Percentiles rank a stretch among this genome's conserved stretches.
phyloP scores from a whole-genome alignment of 2,329 filamentous ascomycete genomes.

The Stemphylium beticola region DNA sequence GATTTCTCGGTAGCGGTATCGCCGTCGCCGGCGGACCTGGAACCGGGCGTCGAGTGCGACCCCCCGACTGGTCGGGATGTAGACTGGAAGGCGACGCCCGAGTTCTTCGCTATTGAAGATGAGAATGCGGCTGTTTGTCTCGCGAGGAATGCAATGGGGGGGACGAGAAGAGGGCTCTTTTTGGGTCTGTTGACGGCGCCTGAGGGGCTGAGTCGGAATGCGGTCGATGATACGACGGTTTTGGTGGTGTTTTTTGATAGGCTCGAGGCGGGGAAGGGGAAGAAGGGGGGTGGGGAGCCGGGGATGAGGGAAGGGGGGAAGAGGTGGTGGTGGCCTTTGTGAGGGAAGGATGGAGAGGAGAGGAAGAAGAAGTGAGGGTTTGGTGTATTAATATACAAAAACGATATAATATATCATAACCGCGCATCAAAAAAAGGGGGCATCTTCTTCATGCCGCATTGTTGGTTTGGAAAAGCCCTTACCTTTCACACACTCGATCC shows the following conservation, averaged over 20 bases:
- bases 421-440: too few relatives aligned
- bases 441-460: too few relatives aligned
- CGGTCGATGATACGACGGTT: slow-evolving; percentile 60
- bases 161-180: slow-evolving; percentile 51
- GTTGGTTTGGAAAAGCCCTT: background rate
- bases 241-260: slow-evolving; percentile 62
- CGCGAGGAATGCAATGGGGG: slow-evolving; percentile 60
- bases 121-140: slow-evolving; percentile 61
- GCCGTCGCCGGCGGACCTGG: slow-evolving; percentile 10
- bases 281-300: background rate
- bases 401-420: too few relatives aligned
- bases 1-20: slow-evolving; percentile 13
- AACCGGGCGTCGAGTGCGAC: slow-evolving; percentile 45
- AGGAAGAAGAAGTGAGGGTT: too few relatives aligned
- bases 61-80: slow-evolving; percentile 45
- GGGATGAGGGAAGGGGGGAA: slow-evolving; percentile 7
- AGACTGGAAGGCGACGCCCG: slow-evolving; percentile 50
- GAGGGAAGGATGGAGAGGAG: slow-evolving; percentile 3
- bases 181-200: slow-evolving; percentile 46
- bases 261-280: slow-evolving; percentile 3
- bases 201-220: slow-evolving; percentile 44
- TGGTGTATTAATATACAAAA: too few relatives aligned
- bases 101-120: slow-evolving; percentile 58
- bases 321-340: slow-evolving; percentile 23
- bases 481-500: background rate